phyloP scores from a whole-genome alignment of 306 rosid genomes.

The Fragaria nilgerrensis region DNA sequence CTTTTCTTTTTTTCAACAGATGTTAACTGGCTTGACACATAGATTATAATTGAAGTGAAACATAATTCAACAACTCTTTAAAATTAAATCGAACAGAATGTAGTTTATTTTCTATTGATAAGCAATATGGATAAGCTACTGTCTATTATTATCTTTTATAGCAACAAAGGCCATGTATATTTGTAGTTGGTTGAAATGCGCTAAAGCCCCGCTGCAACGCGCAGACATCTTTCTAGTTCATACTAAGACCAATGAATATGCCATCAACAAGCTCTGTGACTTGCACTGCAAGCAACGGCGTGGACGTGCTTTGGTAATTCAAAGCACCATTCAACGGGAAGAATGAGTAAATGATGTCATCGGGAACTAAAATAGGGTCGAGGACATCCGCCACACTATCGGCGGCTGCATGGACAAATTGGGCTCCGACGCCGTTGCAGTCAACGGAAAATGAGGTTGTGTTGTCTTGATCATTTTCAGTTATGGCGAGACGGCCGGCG shows the following conservation, averaged over 20 bases:
- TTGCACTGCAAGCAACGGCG: slow-evolving; percentile 20
- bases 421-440: slow-evolving; percentile 28
- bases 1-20: no score
- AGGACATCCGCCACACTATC: slow-evolving; percentile 23
- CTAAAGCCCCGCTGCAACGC: no score
- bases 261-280: slow-evolving; percentile 46
- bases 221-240: neutral
- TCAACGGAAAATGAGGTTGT: slow-evolving; percentile 21
- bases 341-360: slow-evolving; percentile 1
- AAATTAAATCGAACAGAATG: no score
- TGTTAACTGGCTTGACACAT: no score
- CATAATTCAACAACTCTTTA: no score
- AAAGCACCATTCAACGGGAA: neutral
- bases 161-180: no score
- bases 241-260: slow-evolving; percentile 27
- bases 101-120: no score
- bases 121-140: no score
- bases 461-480: neutral
- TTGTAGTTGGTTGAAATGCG: no score
- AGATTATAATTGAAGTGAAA: no score
- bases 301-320: neutral
- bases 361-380: slow-evolving; percentile 23
- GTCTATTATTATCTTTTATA: no score
- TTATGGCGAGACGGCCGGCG: slow-evolving; percentile 29
- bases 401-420: neutral